These are phyloP conservation scores for Podila horticola DNA, from an alignment of 192 early-diverging fungal genomes.

Conservation along the genomic window DNA sequence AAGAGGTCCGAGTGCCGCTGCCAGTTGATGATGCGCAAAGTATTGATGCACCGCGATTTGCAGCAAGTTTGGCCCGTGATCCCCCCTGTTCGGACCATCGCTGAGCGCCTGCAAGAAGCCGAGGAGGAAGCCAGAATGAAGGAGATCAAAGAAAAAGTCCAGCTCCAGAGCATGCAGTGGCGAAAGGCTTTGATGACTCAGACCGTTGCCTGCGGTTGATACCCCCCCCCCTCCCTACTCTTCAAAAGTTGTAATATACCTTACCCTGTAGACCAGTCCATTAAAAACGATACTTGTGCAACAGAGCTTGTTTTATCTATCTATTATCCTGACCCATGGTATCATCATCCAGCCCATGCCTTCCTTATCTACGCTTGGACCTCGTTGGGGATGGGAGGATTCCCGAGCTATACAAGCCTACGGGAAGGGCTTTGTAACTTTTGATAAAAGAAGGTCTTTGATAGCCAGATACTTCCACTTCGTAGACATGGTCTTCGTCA, in stretches of 20 bases:
- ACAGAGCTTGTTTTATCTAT: no score
- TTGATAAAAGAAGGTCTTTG: no score
- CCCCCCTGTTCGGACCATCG: constrained; percentile 21
- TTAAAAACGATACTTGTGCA: no score
- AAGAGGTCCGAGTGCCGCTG: constrained; percentile 39
- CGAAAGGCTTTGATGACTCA: constrained; percentile 37
- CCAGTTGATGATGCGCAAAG: constrained; percentile 52
- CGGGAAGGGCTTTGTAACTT: no score
- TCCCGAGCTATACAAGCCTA: no score
- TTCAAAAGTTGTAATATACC: not conserved
- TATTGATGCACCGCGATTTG: constrained; percentile 34
- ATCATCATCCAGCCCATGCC: no score
- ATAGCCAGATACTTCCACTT: no score
- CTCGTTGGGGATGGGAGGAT: no score
- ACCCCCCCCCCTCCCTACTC: not conserved
- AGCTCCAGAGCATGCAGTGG: constrained; percentile 41
- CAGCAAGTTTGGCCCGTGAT: constrained; percentile 41
- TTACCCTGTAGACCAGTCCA: no score
- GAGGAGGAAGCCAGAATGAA: constrained; percentile 41
- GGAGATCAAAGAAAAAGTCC: constrained; percentile 49
- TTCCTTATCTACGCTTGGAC: no score
- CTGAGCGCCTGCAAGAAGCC: constrained; percentile 29
- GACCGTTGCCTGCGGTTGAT: constrained; percentile 26
- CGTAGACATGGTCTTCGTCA: no score
- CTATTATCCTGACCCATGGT: no score